Percentiles rank a stretch among this genome's conserved stretches.
phyloP scores from a whole-genome alignment of 257 asterid species.

The Coffea canephora region DNA sequence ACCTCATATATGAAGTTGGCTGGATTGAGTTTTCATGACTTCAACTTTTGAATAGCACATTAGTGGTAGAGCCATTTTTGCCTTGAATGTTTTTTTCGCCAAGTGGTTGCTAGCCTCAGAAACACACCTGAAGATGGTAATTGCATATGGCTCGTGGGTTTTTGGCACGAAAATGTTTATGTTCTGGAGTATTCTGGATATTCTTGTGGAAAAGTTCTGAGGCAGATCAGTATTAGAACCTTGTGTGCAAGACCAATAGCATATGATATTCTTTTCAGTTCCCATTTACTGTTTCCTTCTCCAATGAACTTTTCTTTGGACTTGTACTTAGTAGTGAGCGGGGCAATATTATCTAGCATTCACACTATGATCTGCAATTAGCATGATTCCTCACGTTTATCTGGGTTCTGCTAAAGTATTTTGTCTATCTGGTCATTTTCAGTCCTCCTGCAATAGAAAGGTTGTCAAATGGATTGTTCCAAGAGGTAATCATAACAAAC shows the following conservation, averaged over 20 bases:
- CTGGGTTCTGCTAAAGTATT: not conserved
- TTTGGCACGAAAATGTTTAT: not conserved
- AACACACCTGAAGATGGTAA: not conserved
- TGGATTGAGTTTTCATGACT: not conserved
- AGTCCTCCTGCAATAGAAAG: constrained; percentile 97
- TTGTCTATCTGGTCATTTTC: constrained; percentile 29
- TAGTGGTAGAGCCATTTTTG: not conserved
- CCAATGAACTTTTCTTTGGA: not conserved
- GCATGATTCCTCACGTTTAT: not conserved
- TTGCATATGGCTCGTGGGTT: not conserved
- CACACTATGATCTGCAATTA: not conserved
- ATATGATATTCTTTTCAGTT: not conserved
- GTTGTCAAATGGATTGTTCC: constrained; percentile 86
- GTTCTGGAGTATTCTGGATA: not conserved
- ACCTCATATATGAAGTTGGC: not conserved
- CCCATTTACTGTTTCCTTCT: not conserved
- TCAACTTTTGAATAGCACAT: not conserved
- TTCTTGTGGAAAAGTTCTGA: not conserved
- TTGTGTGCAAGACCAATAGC: not conserved
- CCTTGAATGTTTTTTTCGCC: not conserved
- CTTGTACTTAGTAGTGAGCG: not conserved
- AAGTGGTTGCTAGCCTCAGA: not conserved
- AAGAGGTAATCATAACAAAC: constrained; percentile 91
- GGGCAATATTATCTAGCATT: not conserved
- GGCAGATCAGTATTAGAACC: not conserved